Evolutionary conservation across 768 basidiomycete species (phyloP).

Genomic region (Termitomyces sp.): DNA sequence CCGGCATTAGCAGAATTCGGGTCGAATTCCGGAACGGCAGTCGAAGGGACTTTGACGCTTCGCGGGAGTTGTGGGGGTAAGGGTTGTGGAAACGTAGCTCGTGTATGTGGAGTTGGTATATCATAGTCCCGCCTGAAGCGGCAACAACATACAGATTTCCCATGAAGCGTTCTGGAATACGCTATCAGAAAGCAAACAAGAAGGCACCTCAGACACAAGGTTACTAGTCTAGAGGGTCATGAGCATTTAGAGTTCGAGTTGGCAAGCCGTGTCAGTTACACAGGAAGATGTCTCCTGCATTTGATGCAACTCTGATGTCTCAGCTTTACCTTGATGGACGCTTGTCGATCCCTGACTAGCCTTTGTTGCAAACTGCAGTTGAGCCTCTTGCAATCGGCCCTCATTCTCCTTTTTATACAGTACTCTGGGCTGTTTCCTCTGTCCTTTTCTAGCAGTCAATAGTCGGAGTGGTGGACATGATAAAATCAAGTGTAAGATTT

Average conservation of each 20-base stretch:
- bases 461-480: neutral
- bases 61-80: constrained; percentile 68
- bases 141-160: constrained; percentile 67
- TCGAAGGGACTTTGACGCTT: constrained; percentile 44
- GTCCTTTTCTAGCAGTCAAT: too few species aligned
- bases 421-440: too few species aligned
- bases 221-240: constrained; percentile 78
- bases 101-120: constrained; percentile 35
- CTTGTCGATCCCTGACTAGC: too few species aligned
- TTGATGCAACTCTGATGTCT: neutral
- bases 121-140: constrained; percentile 55
- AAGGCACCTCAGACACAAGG: constrained; percentile 12
- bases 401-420: too few species aligned
- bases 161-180: constrained; percentile 52
- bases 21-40: constrained; percentile 35
- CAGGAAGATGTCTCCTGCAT: neutral
- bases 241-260: neutral
- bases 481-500: neutral
- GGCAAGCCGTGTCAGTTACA: neutral
- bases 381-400: too few species aligned
- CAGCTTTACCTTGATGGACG: neutral
- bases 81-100: constrained; percentile 70
- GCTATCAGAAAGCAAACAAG: neutral
- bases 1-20: constrained; percentile 62
- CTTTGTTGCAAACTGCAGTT: too few species aligned